Evolutionary conservation across 805 yeast genomes (phyloP), one percentile per base, ranked within the genome.

Genomic region (Candida gorgasii): DNA sequence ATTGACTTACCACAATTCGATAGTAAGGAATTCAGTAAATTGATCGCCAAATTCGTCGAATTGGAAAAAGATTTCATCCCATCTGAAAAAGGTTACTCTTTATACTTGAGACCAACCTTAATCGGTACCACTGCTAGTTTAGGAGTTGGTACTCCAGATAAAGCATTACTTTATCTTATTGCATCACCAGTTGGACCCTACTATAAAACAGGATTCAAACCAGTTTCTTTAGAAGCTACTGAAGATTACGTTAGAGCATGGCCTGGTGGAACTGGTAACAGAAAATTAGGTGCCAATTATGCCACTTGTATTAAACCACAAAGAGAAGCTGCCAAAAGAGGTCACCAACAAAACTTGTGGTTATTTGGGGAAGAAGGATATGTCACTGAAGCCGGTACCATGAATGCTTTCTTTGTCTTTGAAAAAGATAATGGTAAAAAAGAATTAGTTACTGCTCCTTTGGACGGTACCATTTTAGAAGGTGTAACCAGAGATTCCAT

Each of bases 211-310:
- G 97, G 98, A 14, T 92, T 92, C 81, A 89, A 90, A 70, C 97
- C 98, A 31, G 96, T 93, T 42, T 76, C 80, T 48, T 77, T 93
- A 51, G 97, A 92, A 71, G 97, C 98, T 52, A 90, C 97, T 26
- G 96, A 89, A 62, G 82, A 87, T 55, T 96, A 96, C 39, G 90
- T 90, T 24, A 86, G 99, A 73, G 98, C 99, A 22, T 92, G 98
- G 98, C 98, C 98, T 61, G 96, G 96, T 59, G 99, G 98, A 66
- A 89, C 82, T 55, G 99, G 99, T 69, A 86, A 92, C 79, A 84
- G 80, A 67, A 92, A 92, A 70, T 80, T 92, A 58, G 99, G 99
- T 67, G 97, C 96, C 48, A 92, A 92, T 75, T 92, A 92, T 62
- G 99, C 97, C 34, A 97, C 98, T 49, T 87, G 97, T 65, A 81